phyloP scores from a whole-genome alignment of 2,329 filamentous ascomycete genomes.

The Penicillium italicum region DNA sequence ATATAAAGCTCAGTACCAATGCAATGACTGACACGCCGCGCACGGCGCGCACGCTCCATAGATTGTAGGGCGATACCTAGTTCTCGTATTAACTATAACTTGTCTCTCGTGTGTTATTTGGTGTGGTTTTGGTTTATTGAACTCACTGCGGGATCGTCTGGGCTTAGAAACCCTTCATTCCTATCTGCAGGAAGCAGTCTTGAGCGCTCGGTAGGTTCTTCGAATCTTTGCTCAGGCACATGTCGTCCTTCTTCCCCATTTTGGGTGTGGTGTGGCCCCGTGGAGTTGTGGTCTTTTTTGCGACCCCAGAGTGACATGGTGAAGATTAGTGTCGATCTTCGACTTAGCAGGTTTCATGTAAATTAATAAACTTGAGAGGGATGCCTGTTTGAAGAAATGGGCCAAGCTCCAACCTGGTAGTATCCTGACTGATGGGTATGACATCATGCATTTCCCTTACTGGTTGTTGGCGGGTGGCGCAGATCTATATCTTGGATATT shows the following conservation, averaged over 20 bases:
- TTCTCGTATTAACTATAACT: not conserved
- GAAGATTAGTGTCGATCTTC: not conserved
- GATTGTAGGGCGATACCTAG: slow-evolving; percentile 80
- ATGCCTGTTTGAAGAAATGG: not conserved
- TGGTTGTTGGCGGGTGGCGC: not conserved
- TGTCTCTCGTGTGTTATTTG: not conserved
- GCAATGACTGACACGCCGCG: slow-evolving; percentile 76
- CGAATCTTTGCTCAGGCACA: slow-evolving; percentile 4
- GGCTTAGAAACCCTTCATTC: slow-evolving; percentile 15
- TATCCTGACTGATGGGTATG: not conserved
- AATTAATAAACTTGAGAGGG: not conserved
- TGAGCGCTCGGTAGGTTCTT: slow-evolving; percentile 30
- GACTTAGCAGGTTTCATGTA: not conserved
- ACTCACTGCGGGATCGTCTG: slow-evolving; percentile 24
- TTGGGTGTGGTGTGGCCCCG: not conserved
- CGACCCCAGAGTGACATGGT: slow-evolving; percentile 17
- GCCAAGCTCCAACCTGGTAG: not conserved
- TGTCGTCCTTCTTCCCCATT: slow-evolving; percentile 3
- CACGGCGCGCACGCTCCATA: slow-evolving; percentile 81
- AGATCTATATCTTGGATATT: not conserved
- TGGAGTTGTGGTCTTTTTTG: slow-evolving; percentile 5
- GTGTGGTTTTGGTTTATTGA: not conserved
- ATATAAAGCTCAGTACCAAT: slow-evolving; percentile 71
- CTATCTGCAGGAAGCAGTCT: slow-evolving; percentile 15
- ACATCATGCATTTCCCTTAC: slow-evolving; percentile 6